phyloP scores from a whole-genome alignment of 129 eudicot species.

The Heracleum sosnowskyi region DNA sequence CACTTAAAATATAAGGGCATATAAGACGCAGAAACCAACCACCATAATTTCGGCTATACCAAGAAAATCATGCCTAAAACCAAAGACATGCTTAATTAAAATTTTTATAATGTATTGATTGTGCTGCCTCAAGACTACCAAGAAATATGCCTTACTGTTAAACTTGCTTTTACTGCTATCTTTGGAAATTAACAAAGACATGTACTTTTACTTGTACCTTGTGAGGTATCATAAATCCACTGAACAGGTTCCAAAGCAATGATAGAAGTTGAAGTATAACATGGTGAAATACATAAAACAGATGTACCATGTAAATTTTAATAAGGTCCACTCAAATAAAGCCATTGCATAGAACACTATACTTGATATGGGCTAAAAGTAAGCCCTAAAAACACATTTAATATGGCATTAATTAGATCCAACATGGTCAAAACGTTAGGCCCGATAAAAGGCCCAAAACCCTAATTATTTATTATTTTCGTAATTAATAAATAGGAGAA shows the following conservation, averaged over 20 bases:
- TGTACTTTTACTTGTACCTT: conserved; percentile 34
- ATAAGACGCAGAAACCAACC: conserved; percentile 58
- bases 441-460: no score
- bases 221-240: conserved; percentile 97
- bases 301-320: conserved; percentile 68
- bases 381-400: no score
- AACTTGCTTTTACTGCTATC: background rate
- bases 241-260: conserved; percentile 94
- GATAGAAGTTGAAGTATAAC: conserved; percentile 90
- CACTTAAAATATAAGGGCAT: conserved; percentile 50
- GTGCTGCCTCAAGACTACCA: background rate
- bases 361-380: no score
- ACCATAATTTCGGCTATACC: conserved; percentile 74
- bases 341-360: conserved; percentile 75
- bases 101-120: background rate
- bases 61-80: conserved; percentile 75
- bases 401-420: no score
- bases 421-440: no score
- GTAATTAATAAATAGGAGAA: no score
- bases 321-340: conserved; percentile 71
- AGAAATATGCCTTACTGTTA: background rate
- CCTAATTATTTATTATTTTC: no score
- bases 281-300: conserved; percentile 72
- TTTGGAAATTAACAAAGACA: background rate
- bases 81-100: conserved; percentile 58